A percentile compares a stretch with the other conserved stretches of the same genome.
Conservation (phyloP, 345 rosid species). For the Leavenworthia alabamica region DNA sequence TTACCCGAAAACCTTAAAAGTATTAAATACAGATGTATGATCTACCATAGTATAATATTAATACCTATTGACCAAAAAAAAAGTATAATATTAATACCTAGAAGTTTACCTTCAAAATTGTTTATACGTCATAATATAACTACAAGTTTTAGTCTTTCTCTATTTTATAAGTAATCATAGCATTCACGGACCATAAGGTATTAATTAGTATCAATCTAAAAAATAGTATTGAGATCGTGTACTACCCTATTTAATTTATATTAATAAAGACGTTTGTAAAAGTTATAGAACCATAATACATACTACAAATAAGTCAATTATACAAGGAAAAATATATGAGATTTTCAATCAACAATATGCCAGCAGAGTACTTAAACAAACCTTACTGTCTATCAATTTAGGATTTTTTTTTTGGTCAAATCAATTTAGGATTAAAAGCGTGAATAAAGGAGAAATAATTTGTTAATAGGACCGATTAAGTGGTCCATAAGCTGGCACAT, state of each 20-base stretch:
- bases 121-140: background rate
- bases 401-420: too few species aligned
- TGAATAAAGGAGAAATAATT: background rate
- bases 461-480: constrained; percentile 3
- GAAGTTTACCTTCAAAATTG: background rate
- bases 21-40: background rate
- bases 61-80: too few species aligned
- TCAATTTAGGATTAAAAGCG: background rate
- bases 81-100: too few species aligned
- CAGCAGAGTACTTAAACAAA: background rate
- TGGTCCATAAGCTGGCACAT: constrained; percentile 29
- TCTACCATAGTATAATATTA: background rate
- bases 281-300: background rate
- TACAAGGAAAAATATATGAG: background rate
- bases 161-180: constrained; percentile 11
- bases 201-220: background rate
- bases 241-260: background rate
- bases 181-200: constrained; percentile 21
- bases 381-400: background rate
- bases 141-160: background rate
- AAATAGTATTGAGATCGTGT: background rate
- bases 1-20: too few species aligned
- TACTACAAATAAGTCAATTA: background rate
- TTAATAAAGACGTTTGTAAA: background rate
- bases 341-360: background rate